phyloP scores from a whole-genome alignment of 2,329 filamentous ascomycete species.

The Orbilia quercus region DNA sequence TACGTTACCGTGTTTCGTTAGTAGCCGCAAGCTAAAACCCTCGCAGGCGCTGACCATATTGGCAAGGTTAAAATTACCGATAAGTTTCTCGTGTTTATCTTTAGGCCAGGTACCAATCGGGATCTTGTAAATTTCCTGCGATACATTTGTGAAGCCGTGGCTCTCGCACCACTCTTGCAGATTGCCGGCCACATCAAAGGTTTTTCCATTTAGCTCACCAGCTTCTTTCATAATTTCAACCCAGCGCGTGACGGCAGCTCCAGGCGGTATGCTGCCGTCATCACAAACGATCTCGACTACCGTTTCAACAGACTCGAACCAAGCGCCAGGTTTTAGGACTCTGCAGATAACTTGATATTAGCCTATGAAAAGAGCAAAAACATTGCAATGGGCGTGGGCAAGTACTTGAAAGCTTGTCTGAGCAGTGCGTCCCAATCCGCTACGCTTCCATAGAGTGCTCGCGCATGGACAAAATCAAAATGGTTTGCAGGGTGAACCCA shows the following conservation, averaged over 20 bases:
- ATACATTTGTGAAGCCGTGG: slow-evolving; percentile 69
- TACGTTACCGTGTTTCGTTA: slow-evolving; percentile 58
- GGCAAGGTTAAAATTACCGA: slow-evolving; percentile 59
- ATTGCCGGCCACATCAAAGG: slow-evolving; percentile 56
- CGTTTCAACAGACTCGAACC: slow-evolving; percentile 60
- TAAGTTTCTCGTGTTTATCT: slow-evolving; percentile 59
- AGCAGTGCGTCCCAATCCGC: slow-evolving; percentile 59
- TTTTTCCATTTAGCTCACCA: slow-evolving; percentile 33
- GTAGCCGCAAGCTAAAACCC: slow-evolving; percentile 59
- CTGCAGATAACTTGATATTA: neutral
- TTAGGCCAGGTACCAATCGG: slow-evolving; percentile 70
- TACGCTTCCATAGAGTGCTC: slow-evolving; percentile 60
- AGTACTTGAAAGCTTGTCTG: slow-evolving; percentile 50
- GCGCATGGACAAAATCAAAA: slow-evolving; percentile 61
- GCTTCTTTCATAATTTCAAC: slow-evolving; percentile 52
- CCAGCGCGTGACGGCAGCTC: slow-evolving; percentile 51
- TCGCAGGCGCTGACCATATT: slow-evolving; percentile 59
- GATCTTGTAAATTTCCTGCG: slow-evolving; percentile 67
- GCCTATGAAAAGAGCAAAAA: neutral
- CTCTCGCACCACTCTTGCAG: slow-evolving; percentile 60
- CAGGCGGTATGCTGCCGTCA: slow-evolving; percentile 40
- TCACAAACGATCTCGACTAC: slow-evolving; percentile 54
- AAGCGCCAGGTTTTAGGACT: slow-evolving; percentile 68
- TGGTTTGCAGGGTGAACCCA: slow-evolving; percentile 61
- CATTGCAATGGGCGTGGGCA: neutral